Percentiles rank a stretch among this genome's conserved stretches.
phyloP scores from a whole-genome alignment of 306 rosid species.

The Hippophae gyantsensis region DNA sequence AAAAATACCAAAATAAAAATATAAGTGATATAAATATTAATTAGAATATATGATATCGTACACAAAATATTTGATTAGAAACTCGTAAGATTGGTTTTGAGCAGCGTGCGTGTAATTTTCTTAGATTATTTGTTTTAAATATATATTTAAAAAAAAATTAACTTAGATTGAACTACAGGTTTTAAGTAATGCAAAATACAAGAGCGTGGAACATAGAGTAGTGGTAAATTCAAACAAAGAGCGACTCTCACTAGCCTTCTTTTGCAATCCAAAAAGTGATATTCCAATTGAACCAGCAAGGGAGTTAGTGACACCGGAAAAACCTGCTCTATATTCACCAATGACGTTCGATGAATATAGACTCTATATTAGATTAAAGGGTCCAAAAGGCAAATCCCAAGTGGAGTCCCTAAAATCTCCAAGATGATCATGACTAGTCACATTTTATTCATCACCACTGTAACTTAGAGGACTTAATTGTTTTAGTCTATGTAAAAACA shows the following conservation, averaged over 20 bases:
- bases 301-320: constrained; percentile 41
- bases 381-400: constrained; percentile 77
- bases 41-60: too few species aligned
- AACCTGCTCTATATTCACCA: constrained; percentile 46
- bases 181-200: constrained; percentile 70
- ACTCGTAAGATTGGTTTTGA: too few species aligned
- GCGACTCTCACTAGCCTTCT: constrained; percentile 76
- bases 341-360: constrained; percentile 87
- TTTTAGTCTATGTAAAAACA: too few species aligned
- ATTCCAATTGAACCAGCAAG: constrained; percentile 60
- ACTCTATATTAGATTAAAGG: constrained; percentile 66
- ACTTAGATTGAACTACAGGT: constrained; percentile 27
- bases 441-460: too few species aligned
- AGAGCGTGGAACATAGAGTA: constrained; percentile 91
- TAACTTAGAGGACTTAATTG: too few species aligned
- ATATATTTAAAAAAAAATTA: too few species aligned
- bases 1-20: too few species aligned
- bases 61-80: too few species aligned
- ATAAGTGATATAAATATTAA: too few species aligned
- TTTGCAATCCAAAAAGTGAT: constrained; percentile 83
- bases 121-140: too few species aligned
- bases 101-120: too few species aligned
- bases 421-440: constrained; percentile 2
- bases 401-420: constrained; percentile 60
- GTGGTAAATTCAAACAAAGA: constrained; percentile 67